Percentiles rank a stretch among this genome's conserved stretches.
phyloP scores from a whole-genome alignment of 2,329 filamentous ascomycete genomes.

The Ceratocystiopsis minuta region DNA sequence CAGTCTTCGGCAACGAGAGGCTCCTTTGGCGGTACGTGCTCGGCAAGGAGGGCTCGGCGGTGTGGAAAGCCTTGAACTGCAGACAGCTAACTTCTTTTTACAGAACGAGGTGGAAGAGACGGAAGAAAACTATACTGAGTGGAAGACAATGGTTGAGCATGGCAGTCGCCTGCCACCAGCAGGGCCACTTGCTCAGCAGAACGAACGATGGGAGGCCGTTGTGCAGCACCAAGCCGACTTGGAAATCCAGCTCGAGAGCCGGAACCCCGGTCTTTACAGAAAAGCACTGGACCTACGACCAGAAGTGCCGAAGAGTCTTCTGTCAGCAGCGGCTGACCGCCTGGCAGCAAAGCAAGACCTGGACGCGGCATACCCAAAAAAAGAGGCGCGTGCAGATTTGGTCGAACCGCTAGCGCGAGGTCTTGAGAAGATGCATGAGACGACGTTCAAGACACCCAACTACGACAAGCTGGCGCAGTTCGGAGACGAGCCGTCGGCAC shows the following conservation, averaged over 20 bases:
- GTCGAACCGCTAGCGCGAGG: conserved; percentile 16
- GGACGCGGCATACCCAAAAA: conserved; percentile 3
- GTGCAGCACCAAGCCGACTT: conserved; percentile 28
- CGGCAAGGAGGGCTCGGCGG: too few species aligned
- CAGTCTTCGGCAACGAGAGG: conserved; percentile 17
- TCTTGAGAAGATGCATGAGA: conserved; percentile 17
- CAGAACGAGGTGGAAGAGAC: too few species aligned
- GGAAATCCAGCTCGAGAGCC: conserved; percentile 28
- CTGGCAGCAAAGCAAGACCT: too few species aligned
- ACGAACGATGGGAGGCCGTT: conserved; percentile 23
- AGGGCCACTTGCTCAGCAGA: conserved; percentile 9
- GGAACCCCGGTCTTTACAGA: conserved; percentile 26
- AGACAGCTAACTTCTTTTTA: too few species aligned
- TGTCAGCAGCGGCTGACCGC: too few species aligned
- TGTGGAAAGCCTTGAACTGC: too few species aligned
- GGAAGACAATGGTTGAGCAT: too few species aligned
- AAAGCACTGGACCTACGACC: conserved; percentile 22
- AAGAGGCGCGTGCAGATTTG: conserved; percentile 12
- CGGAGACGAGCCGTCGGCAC: conserved; percentile 2
- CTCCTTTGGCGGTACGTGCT: too few species aligned
- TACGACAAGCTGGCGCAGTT: conserved; percentile 10
- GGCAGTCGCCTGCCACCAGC: too few species aligned
- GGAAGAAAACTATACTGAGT: too few species aligned
- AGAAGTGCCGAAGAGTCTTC: too few species aligned
- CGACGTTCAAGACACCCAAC: conserved; percentile 1